Base-by-base conservation (phyloP, 2,329 filamentous ascomycete species). In the Colletotrichum trifolii region DNA sequence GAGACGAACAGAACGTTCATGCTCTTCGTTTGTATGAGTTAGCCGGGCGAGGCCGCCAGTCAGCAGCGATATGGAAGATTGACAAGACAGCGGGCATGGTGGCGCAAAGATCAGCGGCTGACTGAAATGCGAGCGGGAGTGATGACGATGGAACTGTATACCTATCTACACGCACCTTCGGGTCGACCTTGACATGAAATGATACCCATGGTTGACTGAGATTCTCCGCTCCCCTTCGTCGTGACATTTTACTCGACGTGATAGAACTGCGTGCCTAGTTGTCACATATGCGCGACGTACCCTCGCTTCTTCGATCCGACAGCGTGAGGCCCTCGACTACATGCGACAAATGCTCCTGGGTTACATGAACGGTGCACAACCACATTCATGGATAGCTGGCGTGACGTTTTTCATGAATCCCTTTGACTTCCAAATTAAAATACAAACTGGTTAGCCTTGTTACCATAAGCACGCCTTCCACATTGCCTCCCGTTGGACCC, bases 161-260 rank as follows among this genome's bases (percentile, higher is more conserved):
- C 34, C 42, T 55, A 57, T 46, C 59, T 61, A 50, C 25, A 40
- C 42, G 35, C 42, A 39, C 54, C 54, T 49, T 56, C 43, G 62
- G 53, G 38, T 66, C 58, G 66, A 25, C 66, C 60, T 67, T 68
- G 64, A 65, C 50, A 68, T 61, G 67, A 60, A 68, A 68, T 67
- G 67, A 68, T 68, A 68, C 67, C 65, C 67, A 58, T 68, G 64
- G 60, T 66, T 55, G 45, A 56, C 52, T 61, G 48, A 40, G 13
- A 48, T 13, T 36, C 9, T 36, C 25, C 25, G 25, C 25, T 25
- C 25, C 25, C 25, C 34, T 40, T 35, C 39, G 46, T 58, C 12
- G 17, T 54, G 17, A 35, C 34, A 10, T n/a, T 13, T 8, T 13
- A n/a, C 12, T 15, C 42, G 6, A 15, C 6, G 8, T 6, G 42